A percentile compares a stretch with the other conserved stretches of the same genome.
phyloP scores from a whole-genome alignment of 2,329 filamentous ascomycete species.

The Graphilbum ipis-grandicollis region DNA sequence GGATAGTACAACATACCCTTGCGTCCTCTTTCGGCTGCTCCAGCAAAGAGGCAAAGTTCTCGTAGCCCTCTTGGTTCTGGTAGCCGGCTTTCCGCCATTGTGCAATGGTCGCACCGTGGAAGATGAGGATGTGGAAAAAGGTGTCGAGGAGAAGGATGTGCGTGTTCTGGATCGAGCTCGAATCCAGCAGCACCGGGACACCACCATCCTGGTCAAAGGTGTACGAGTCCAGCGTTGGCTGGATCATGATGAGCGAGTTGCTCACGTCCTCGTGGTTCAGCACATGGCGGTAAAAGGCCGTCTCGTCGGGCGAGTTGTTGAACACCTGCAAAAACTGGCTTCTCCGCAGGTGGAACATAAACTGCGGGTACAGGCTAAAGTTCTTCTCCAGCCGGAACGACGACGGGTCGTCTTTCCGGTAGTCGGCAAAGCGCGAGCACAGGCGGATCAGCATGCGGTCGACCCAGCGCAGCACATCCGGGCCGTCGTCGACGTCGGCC shows the following conservation, averaged over 20 bases:
- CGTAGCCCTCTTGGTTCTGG: slow-evolving; percentile 94
- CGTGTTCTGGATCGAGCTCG: slow-evolving; percentile 84
- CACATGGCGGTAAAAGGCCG: slow-evolving; percentile 95
- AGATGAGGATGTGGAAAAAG: slow-evolving; percentile 99
- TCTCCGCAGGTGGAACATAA: slow-evolving; percentile 97
- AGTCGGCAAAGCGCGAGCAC: slow-evolving; percentile 93
- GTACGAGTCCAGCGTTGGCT: slow-evolving; percentile 92
- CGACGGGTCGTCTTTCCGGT: slow-evolving; percentile 92
- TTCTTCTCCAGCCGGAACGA: slow-evolving; percentile 97
- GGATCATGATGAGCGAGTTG: slow-evolving; percentile 97
- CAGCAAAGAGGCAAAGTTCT: slow-evolving; percentile 78
- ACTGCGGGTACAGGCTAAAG: slow-evolving; percentile 95
- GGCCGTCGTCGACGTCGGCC: slow-evolving; percentile 92
- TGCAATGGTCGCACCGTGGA: slow-evolving; percentile 94
- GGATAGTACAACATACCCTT: slow-evolving; percentile 24
- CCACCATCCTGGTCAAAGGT: slow-evolving; percentile 91
- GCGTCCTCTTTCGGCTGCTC: slow-evolving; percentile 95
- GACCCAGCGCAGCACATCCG: slow-evolving; percentile 96
- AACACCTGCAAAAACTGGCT: slow-evolving; percentile 98
- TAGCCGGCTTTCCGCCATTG: slow-evolving; percentile 98
- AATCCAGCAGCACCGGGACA: slow-evolving; percentile 86
- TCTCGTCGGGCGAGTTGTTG: slow-evolving; percentile 98
- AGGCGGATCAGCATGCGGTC: slow-evolving; percentile 95
- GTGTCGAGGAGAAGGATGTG: slow-evolving; percentile 91
- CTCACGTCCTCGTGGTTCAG: slow-evolving; percentile 93